These are phyloP conservation scores for Syzygium oleosum DNA, from an alignment of 345 rosid species.

Conservation along the genomic window DNA sequence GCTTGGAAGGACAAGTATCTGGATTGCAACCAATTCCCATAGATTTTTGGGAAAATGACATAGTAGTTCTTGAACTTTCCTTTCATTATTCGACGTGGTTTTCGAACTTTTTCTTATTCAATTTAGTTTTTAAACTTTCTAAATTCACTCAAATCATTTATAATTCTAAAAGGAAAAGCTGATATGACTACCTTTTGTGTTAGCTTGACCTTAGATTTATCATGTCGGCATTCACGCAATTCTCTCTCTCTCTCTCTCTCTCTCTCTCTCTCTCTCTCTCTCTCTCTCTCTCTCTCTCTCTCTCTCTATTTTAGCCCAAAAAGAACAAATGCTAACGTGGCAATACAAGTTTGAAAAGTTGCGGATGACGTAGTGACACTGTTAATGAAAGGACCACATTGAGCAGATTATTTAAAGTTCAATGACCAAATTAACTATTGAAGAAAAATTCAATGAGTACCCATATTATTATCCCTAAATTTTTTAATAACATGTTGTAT, in stretches of 20 bases:
- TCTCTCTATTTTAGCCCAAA: not conserved
- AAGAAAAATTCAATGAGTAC: not conserved
- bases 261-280: not conserved
- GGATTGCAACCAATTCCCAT: not conserved
- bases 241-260: rapidly evolving
- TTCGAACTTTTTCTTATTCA: not conserved
- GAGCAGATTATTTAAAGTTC: not conserved
- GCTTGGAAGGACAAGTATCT: not conserved
- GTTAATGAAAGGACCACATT: not conserved
- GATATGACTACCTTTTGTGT: not conserved
- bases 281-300: not conserved
- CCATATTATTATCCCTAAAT: not conserved
- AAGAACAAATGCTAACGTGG: not conserved
- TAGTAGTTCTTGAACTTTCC: not conserved
- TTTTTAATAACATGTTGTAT: not conserved
- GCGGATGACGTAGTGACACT: not conserved
- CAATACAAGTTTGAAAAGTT: too few relatives aligned
- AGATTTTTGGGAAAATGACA: not conserved
- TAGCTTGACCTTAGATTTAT: not conserved
- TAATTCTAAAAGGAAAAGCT: not conserved
- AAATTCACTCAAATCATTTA: not conserved
- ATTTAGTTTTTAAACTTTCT: not conserved
- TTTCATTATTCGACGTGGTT: rapidly evolving
- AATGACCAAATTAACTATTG: too few relatives aligned
- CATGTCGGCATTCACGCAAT: not conserved